Percentiles rank a stretch among this genome's conserved stretches.
Conservation (phyloP, 345 rosid genomes). For the Eucalyptus dawsonii region DNA sequence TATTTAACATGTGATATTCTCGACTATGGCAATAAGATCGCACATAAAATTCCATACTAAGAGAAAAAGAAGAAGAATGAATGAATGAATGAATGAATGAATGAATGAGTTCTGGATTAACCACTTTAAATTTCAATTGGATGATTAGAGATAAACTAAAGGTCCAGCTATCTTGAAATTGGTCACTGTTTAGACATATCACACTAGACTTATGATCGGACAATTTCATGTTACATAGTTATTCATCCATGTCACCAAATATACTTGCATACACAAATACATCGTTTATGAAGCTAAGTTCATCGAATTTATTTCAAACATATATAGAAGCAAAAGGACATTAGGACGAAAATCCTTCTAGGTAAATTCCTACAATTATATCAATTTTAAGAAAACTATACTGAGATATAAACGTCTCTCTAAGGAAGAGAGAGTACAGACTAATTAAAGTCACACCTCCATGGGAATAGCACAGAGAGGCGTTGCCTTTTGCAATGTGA, state of each 20-base stretch:
- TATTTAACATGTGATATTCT: too few species aligned
- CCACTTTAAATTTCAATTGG: neutral
- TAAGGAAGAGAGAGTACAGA: neutral
- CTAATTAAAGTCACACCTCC: neutral
- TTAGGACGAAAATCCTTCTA: neutral
- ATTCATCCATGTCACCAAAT: neutral
- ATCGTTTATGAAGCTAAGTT: neutral
- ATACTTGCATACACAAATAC: neutral
- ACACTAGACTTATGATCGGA: neutral
- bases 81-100: too few species aligned
- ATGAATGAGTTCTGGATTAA: too few species aligned
- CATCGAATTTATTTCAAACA: neutral
- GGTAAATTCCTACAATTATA: neutral
- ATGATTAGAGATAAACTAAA: neutral
- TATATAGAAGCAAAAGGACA: neutral
- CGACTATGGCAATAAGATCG: too few species aligned
- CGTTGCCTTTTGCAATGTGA: neutral
- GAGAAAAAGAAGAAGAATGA: too few species aligned
- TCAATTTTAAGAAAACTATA: neutral
- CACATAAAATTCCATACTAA: neutral
- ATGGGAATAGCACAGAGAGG: constrained; percentile 1
- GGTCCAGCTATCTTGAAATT: neutral
- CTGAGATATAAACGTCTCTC: neutral
- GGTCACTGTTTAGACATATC: neutral
- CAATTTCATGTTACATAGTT: neutral